Evolutionary conservation across 2,329 filamentous ascomycete genomes (phyloP).

Genomic region (Fusarium sacchari): DNA sequence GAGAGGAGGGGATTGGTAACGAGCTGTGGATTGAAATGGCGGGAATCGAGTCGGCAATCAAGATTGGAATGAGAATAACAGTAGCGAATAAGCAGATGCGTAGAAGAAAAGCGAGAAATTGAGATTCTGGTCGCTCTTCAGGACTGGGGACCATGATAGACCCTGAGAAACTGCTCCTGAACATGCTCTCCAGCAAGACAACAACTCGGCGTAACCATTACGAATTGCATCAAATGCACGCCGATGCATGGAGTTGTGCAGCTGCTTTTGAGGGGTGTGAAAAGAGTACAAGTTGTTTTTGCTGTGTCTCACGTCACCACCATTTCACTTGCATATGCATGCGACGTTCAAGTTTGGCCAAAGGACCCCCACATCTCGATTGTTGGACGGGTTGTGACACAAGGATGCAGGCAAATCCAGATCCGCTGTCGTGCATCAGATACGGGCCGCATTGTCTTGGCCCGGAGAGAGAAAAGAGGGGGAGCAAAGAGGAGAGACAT

Average conservation of each 20-base stretch:
- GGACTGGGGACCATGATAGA: neutral
- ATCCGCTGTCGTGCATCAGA: neutral
- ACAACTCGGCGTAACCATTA: accelerated
- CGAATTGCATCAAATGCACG: neutral
- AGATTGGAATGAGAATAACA: neutral
- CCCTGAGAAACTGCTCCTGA: neutral
- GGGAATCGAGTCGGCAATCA: neutral
- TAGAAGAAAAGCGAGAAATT: neutral
- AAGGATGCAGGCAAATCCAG: neutral
- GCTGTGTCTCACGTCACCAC: neutral
- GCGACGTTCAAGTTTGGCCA: neutral
- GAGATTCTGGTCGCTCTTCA: neutral
- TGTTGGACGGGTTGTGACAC: neutral
- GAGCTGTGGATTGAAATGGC: too few relatives aligned
- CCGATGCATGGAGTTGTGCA: too few relatives aligned
- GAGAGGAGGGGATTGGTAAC: neutral
- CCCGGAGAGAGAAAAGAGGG: neutral
- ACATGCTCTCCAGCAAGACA: neutral
- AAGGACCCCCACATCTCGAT: neutral
- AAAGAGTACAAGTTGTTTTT: neutral
- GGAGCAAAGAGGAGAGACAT: neutral
- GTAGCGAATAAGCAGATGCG: neutral
- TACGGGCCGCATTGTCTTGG: neutral
- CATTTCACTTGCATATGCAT: neutral
- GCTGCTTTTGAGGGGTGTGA: neutral